A percentile compares a stretch with the other conserved stretches of the same genome.
Evolutionary conservation across 2,329 filamentous ascomycete species (phyloP).

Genomic region (Corynespora cassiicola): DNA sequence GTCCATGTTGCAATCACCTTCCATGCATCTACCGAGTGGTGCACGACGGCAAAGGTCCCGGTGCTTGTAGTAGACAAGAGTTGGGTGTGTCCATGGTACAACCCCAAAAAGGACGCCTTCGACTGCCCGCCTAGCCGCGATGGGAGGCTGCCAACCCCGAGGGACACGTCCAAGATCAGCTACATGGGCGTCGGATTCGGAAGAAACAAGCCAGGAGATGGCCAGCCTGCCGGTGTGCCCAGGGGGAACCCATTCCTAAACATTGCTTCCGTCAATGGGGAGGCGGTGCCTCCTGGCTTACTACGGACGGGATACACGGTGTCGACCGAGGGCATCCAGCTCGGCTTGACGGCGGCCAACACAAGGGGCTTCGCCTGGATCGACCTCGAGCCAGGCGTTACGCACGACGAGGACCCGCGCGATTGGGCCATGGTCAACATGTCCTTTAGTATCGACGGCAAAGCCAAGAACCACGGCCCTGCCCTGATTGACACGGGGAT

Average conservation of each 20-base stretch:
- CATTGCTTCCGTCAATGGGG: constrained; percentile 32
- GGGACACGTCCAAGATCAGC: constrained; percentile 37
- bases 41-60: constrained; percentile 33
- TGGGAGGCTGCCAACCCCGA: constrained; percentile 25
- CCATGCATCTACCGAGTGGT: constrained; percentile 21
- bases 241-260: constrained; percentile 45
- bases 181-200: constrained; percentile 48
- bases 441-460: constrained; percentile 35
- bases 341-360: constrained; percentile 34
- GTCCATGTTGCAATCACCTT: constrained; percentile 36
- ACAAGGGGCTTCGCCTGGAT: constrained; percentile 28
- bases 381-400: constrained; percentile 31
- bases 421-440: constrained; percentile 44
- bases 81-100: constrained; percentile 41
- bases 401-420: constrained; percentile 31
- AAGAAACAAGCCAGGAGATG: constrained; percentile 33
- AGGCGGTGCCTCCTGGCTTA: constrained; percentile 6
- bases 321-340: constrained; percentile 34
- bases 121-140: constrained; percentile 36
- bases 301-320: constrained; percentile 36
- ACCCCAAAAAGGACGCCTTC: constrained; percentile 29
- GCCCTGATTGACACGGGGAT: constrained; percentile 43
- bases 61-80: constrained; percentile 41
- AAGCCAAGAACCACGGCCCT: constrained; percentile 27
- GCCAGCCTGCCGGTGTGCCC: constrained; percentile 36